Evolutionary conservation across 2,329 filamentous ascomycete genomes (phyloP).

Genomic region (Exophiala sideris): DNA sequence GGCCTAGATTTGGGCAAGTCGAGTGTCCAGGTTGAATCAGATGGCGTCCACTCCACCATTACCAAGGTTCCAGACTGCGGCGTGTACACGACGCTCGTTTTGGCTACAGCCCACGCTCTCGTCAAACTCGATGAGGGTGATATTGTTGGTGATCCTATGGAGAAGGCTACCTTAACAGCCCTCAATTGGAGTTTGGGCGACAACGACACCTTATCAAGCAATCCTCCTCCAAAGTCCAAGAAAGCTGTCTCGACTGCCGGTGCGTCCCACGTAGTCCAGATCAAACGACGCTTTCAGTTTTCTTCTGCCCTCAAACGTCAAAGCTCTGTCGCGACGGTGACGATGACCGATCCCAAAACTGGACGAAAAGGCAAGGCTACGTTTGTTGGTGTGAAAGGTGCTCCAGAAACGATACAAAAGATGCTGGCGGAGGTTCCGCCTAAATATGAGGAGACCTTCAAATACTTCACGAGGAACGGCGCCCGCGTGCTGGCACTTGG

Average conservation of each 20-base stretch:
- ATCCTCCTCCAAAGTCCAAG: slow-evolving; percentile 48
- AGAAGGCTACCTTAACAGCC: slow-evolving; percentile 86
- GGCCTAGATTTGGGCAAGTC: slow-evolving; percentile 72
- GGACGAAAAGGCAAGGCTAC: slow-evolving; percentile 77
- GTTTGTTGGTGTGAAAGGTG: slow-evolving; percentile 93
- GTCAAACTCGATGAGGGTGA: slow-evolving; percentile 97
- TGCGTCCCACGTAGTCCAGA: slow-evolving; percentile 74
- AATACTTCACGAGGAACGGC: slow-evolving; percentile 94
- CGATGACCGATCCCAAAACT: slow-evolving; percentile 66
- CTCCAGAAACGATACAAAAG: slow-evolving; percentile 91
- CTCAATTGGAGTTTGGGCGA: slow-evolving; percentile 90
- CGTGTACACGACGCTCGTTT: slow-evolving; percentile 82
- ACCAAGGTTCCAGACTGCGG: slow-evolving; percentile 66
- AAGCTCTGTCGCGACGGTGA: slow-evolving; percentile 84
- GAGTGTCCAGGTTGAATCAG: slow-evolving; percentile 65
- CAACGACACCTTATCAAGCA: slow-evolving; percentile 78
- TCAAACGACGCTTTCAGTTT: slow-evolving; percentile 97
- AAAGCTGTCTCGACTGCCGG: slow-evolving; percentile 44
- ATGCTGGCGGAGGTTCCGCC: slow-evolving; percentile 80
- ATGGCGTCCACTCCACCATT: slow-evolving; percentile 80
- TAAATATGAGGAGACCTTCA: slow-evolving; percentile 96
- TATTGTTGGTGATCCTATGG: slow-evolving; percentile 97
- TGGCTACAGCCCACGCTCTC: slow-evolving; percentile 90
- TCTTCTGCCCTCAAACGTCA: slow-evolving; percentile 94
- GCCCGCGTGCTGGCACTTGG: slow-evolving; percentile 90